Evolutionary conservation across 306 rosid species (phyloP).

Genomic region (Aeschynomene evenia): DNA sequence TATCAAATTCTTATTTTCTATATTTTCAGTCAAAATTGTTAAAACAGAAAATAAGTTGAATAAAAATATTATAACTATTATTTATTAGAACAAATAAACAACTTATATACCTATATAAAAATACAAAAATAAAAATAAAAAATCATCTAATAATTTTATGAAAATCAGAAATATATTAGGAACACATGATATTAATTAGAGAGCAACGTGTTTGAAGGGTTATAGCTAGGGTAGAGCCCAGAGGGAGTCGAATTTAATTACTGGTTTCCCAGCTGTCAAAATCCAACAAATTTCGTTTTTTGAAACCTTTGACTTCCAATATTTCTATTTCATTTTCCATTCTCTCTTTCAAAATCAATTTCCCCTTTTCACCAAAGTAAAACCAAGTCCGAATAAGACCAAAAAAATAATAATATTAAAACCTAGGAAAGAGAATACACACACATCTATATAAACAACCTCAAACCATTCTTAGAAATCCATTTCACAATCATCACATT

Average conservation of each 20-base stretch:
- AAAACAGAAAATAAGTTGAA: no score
- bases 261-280: slow-evolving; percentile 1
- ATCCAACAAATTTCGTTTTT: neutral
- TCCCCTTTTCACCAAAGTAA: slow-evolving; percentile 17
- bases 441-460: neutral
- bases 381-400: slow-evolving; percentile 25
- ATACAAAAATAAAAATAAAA: no score
- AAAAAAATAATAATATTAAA: neutral
- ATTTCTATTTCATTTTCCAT: neutral
- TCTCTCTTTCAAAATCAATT: slow-evolving; percentile 32
- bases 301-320: slow-evolving; percentile 32
- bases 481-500: neutral
- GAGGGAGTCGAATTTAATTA: slow-evolving; percentile 38
- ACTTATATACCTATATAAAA: no score
- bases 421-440: neutral
- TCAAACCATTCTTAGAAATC: neutral
- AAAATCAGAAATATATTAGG: neutral
- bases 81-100: no score
- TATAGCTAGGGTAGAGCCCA: slow-evolving; percentile 5
- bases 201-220: slow-evolving; percentile 36
- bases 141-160: no score
- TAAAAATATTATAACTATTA: no score
- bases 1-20: no score
- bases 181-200: neutral
- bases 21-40: no score